Percentiles rank a stretch among this genome's conserved stretches.
Conservation (phyloP, 106 monocot species). For the Chionographis japonica region DNA sequence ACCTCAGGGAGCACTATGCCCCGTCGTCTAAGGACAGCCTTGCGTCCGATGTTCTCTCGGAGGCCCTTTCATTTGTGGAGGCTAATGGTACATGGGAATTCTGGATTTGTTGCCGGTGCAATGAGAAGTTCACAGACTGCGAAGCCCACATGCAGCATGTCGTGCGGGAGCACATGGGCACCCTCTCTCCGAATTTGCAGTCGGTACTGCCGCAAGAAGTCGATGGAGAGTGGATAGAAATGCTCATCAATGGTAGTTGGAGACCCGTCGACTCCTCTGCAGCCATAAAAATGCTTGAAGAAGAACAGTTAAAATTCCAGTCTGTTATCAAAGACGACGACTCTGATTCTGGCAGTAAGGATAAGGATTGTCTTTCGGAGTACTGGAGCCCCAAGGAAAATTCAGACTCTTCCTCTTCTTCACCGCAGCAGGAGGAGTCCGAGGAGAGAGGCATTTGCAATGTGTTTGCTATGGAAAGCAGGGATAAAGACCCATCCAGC, state of each 20-base stretch:
- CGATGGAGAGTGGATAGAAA: constrained; percentile 49
- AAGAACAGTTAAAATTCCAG: constrained; percentile 20
- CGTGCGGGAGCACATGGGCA: constrained; percentile 52
- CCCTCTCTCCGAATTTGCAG: constrained; percentile 37
- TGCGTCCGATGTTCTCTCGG: constrained; percentile 38
- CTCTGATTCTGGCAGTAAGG: constrained; percentile 27
- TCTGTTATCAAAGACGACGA: constrained; percentile 1
- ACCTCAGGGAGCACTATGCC: constrained; percentile 44
- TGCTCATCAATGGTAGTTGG: constrained; percentile 59
- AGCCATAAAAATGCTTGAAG: constrained; percentile 43
- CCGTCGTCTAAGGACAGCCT: constrained; percentile 43
- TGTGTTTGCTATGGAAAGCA: constrained; percentile 22
- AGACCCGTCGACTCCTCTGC: constrained; percentile 60
- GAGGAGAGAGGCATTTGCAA: constrained; percentile 23
- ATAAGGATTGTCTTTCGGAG: constrained; percentile 33
- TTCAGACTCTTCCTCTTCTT: constrained; percentile 23
- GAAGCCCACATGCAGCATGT: constrained; percentile 61
- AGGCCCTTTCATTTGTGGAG: constrained; percentile 51
- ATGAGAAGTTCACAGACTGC: constrained; percentile 46
- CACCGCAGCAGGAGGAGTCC: constrained; percentile 17
- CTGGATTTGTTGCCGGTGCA: constrained; percentile 68
- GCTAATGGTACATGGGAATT: constrained; percentile 57
- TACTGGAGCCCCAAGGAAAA: constrained; percentile 33
- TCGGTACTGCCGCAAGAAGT: constrained; percentile 63
- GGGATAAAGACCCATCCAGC: constrained; percentile 9